These are phyloP conservation scores for Rhizoclosmatium sp. DNA, from an alignment of 192 early-diverging fungal genomes.

Conservation along the genomic window DNA sequence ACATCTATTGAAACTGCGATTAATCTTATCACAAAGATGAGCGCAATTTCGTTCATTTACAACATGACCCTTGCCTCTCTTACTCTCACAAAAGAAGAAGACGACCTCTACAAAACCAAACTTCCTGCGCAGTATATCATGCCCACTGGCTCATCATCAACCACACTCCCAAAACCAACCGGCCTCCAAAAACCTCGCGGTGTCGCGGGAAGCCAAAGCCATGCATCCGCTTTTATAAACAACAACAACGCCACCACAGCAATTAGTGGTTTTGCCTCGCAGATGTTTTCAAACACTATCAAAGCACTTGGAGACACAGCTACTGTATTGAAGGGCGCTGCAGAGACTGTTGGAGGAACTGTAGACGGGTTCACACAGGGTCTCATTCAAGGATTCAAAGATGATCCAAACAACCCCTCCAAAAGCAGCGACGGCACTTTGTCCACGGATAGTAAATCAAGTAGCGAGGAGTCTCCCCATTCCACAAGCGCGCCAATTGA, in stretches of 20 bases:
- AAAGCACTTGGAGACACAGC: slow-evolving; percentile 16
- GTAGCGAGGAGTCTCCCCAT: not conserved
- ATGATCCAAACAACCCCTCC: not conserved
- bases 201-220: slow-evolving; percentile 25
- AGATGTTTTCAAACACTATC: slow-evolving; percentile 14
- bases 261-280: slow-evolving; percentile 24
- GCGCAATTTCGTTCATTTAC: slow-evolving; percentile 64
- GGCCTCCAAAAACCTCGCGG: not conserved
- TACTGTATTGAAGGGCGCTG: slow-evolving; percentile 11
- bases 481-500: not conserved
- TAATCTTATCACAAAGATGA: slow-evolving; percentile 46
- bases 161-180: not conserved
- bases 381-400: slow-evolving; percentile 29
- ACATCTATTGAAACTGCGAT: not conserved
- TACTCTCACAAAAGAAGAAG: slow-evolving; percentile 52
- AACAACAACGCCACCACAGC: slow-evolving; percentile 23
- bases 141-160: not conserved
- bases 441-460: not conserved
- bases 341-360: slow-evolving; percentile 32
- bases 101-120: slow-evolving; percentile 5
- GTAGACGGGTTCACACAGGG: slow-evolving; percentile 35
- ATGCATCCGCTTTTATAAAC: slow-evolving; percentile 10
- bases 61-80: slow-evolving; percentile 57
- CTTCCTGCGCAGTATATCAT: not conserved
- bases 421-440: not conserved